A percentile compares a stretch with the other conserved stretches of the same genome.
Conservation (phyloP, 306 rosid species). For the Vigna reflexopilosa region DNA sequence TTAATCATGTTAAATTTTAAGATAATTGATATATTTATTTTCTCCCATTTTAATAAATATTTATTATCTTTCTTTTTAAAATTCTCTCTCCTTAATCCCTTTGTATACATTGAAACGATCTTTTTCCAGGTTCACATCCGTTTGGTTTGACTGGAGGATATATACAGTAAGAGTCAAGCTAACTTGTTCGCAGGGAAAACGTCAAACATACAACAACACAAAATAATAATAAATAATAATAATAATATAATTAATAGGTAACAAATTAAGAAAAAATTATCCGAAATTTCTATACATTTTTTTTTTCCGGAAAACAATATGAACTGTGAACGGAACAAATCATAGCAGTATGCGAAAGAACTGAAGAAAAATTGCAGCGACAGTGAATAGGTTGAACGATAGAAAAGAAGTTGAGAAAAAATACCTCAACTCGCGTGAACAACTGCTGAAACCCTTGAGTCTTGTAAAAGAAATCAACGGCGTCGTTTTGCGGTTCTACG, state of each 20-base stretch:
- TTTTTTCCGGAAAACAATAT: background rate
- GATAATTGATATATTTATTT: no score
- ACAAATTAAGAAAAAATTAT: no score
- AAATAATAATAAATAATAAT: no score
- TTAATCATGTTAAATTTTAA: no score
- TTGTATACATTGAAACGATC: no score
- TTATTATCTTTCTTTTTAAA: no score
- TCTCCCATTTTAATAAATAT: no score
- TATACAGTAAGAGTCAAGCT: background rate
- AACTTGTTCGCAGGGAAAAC: background rate
- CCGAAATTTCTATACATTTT: no score
- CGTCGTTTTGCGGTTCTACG: conserved; percentile 59
- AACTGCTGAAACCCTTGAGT: conserved; percentile 55
- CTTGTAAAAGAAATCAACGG: conserved; percentile 66
- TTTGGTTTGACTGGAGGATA: background rate
- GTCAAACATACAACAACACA: no score
- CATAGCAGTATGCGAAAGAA: background rate
- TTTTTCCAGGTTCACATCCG: no score
- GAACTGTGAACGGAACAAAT: background rate
- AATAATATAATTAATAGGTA: no score
- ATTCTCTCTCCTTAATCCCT: no score
- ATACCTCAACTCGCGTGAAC: conserved; percentile 65
- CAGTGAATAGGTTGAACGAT: background rate
- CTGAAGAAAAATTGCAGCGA: background rate
- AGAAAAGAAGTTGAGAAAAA: background rate